Evolutionary conservation across 1,284 basidiomycete species (phyloP).

Genomic region (Jaminaea rosea): DNA sequence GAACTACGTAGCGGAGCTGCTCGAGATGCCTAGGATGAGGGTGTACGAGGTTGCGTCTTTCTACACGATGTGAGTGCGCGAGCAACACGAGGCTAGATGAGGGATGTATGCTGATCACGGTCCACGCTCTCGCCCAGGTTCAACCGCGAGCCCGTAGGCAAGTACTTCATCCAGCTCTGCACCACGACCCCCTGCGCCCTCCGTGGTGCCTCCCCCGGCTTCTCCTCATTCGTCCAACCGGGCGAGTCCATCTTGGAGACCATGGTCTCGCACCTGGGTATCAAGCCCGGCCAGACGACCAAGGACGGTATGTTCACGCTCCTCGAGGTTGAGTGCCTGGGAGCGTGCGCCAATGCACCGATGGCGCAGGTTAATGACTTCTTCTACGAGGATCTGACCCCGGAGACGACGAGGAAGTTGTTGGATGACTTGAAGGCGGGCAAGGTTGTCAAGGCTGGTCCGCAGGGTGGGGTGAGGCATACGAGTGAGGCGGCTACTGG

Average conservation of each 20-base stretch:
- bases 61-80: slow-evolving; percentile 89
- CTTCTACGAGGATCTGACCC: slow-evolving; percentile 97
- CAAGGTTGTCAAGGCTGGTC: slow-evolving; percentile 79
- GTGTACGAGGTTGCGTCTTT: slow-evolving; percentile 99
- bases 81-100: slow-evolving; percentile 46
- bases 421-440: slow-evolving; percentile 77
- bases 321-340: slow-evolving; percentile 95
- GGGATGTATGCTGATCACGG: not conserved
- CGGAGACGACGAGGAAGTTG: slow-evolving; percentile 76
- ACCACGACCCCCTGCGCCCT: slow-evolving; percentile 98
- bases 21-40: slow-evolving; percentile 95
- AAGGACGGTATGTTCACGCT: slow-evolving; percentile 93
- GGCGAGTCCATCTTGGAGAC: slow-evolving; percentile 81
- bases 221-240: too few relatives aligned
- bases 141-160: slow-evolving; percentile 75
- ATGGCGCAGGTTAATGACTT: slow-evolving; percentile 96
- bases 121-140: slow-evolving; percentile 1
- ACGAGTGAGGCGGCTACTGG: slow-evolving; percentile 71
- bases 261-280: slow-evolving; percentile 72
- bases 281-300: slow-evolving; percentile 81
- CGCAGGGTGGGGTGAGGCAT: slow-evolving; percentile 73
- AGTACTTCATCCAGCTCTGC: slow-evolving; percentile 94
- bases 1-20: slow-evolving; percentile 81
- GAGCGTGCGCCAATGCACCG: slow-evolving; percentile 93
- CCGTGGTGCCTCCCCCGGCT: slow-evolving; percentile 65